Evolutionary conservation across 768 basidiomycete species (phyloP).

Genomic region (Cyathus striatus): DNA sequence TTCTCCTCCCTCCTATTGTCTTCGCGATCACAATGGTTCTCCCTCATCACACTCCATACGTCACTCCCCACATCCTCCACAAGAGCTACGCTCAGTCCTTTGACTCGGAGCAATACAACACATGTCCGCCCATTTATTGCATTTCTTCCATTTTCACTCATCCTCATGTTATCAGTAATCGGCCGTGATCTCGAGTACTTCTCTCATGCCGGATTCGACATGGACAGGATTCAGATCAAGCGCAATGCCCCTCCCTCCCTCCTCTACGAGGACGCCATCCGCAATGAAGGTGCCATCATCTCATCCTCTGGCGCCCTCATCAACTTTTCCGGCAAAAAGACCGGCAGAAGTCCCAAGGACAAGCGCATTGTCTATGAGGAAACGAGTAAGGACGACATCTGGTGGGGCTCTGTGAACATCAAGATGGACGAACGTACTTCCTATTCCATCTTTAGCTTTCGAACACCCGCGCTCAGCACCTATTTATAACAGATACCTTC

Average conservation of each 20-base stretch:
- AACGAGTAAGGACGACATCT: constrained; percentile 92
- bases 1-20: too few species aligned
- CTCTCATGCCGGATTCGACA: constrained; percentile 99
- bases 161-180: constrained; percentile 52
- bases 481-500: constrained; percentile 86
- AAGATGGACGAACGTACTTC: constrained; percentile 92
- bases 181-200: constrained; percentile 94
- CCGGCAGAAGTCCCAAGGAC: constrained; percentile 96
- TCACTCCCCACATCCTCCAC: constrained; percentile 87
- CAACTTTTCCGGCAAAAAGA: constrained; percentile 99
- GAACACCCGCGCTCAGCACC: constrained; percentile 3
- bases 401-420: constrained; percentile 99
- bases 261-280: constrained; percentile 96
- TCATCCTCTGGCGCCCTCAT: constrained; percentile 94
- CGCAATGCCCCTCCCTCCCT: constrained; percentile 87
- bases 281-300: constrained; percentile 98
- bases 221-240: constrained; percentile 94
- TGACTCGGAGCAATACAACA: constrained; percentile 57
- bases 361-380: constrained; percentile 99
- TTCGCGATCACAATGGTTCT: too few species aligned
- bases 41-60: constrained; percentile 74
- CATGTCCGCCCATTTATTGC: too few species aligned
- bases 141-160: too few species aligned
- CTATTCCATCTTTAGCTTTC: constrained; percentile 1
- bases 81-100: constrained; percentile 75